Evolutionary conservation across 169 alveolate genomes (phyloP).

Genomic region (Eimeria tenella): DNA sequence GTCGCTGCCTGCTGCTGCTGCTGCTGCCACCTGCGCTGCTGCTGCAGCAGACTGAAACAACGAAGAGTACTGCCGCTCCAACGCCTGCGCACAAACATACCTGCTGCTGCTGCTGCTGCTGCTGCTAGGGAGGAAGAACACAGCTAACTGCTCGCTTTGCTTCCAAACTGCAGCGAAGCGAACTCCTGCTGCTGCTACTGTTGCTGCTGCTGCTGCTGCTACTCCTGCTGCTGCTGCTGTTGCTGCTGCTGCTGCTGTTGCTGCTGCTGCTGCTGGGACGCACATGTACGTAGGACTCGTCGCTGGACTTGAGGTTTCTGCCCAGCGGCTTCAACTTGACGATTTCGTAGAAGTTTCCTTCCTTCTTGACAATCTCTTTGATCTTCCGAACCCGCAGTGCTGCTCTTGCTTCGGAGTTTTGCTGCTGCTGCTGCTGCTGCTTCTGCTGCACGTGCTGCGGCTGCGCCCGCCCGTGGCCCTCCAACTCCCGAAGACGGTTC

Average conservation of each 20-base stretch:
- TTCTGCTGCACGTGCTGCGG: conserved; percentile 28
- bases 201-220: too few species aligned
- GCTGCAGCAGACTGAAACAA: background rate
- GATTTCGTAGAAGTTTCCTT: conserved; percentile 59
- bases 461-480: conserved; percentile 35
- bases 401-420: conserved; percentile 39
- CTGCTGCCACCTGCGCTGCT: background rate
- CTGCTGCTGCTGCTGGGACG: background rate
- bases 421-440: conserved; percentile 52
- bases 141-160: too few species aligned
- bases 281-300: background rate
- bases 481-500: conserved; percentile 28
- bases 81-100: background rate
- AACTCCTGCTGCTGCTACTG: background rate
- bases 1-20: background rate
- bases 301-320: background rate
- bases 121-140: too few species aligned
- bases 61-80: conserved; percentile 67
- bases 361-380: conserved; percentile 31
- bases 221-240: too few species aligned
- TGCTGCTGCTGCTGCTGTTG: too few species aligned
- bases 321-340: conserved; percentile 54
- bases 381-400: conserved; percentile 32
- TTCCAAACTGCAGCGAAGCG: too few species aligned
- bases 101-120: too few species aligned